phyloP scores from a whole-genome alignment of 2,329 filamentous ascomycete genomes.

The Pestalotiopsis sp. region DNA sequence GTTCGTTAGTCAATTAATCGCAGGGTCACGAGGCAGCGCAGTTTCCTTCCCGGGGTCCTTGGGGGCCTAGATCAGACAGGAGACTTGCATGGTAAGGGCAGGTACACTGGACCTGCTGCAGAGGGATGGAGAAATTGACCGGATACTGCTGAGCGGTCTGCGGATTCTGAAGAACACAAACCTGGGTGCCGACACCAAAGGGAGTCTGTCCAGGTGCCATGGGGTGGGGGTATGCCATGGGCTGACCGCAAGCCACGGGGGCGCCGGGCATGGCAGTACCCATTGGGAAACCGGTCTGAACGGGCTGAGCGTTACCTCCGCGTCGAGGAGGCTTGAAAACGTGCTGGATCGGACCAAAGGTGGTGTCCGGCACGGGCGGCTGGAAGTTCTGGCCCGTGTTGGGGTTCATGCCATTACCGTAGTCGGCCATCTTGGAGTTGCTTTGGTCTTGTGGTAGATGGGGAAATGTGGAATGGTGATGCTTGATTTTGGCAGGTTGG shows the following conservation, averaged over 20 bases:
- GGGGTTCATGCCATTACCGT: constrained; percentile 45
- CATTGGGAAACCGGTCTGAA: neutral
- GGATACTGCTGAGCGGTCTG: constrained; percentile 10
- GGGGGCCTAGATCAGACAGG: neutral
- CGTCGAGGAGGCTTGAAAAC: constrained; percentile 58
- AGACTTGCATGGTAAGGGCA: constrained; percentile 41
- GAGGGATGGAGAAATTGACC: neutral
- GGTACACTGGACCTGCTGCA: constrained; percentile 11
- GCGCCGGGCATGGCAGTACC: neutral
- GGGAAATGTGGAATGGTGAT: constrained; percentile 11
- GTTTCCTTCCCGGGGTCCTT: neutral
- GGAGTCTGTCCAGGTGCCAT: constrained; percentile 23
- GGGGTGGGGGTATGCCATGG: constrained; percentile 4
- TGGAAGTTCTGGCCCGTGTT: constrained; percentile 54
- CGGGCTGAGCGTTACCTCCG: constrained; percentile 22
- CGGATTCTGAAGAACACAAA: neutral
- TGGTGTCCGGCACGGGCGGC: constrained; percentile 61
- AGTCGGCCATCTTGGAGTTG: constrained; percentile 39
- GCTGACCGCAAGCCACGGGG: neutral
- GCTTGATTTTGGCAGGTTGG: neutral
- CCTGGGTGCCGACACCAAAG: neutral
- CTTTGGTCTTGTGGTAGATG: constrained; percentile 19
- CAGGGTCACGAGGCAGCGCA: neutral
- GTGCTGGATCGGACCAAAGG: constrained; percentile 56
- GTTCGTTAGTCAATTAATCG: neutral